Evolutionary conservation across 2,329 filamentous ascomycete genomes (phyloP), one percentile per base, ranked within the genome.

Genomic region (Colletotrichum musicola): DNA sequence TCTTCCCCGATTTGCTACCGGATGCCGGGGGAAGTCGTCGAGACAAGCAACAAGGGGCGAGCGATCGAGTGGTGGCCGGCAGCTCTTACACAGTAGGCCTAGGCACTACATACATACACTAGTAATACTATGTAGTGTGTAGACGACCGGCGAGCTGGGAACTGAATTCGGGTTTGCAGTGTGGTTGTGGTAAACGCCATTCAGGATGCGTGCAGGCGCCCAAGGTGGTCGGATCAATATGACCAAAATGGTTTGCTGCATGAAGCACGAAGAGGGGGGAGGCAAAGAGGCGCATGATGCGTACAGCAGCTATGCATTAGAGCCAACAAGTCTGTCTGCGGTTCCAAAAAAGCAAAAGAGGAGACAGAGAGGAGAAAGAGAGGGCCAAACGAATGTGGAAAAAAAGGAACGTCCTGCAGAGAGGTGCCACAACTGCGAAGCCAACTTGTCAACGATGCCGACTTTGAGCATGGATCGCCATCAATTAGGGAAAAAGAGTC

Each of bases 1-100:
- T 61, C 65, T 60, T 61, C 55, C 62, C 65, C 65, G 62, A 61
- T 68, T 68, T 65, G 65, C 50, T 68, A 56, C 62, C 62, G 38
- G 14, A 51, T 50, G 27, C 27, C 46, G 50, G 50, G 62, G 53
- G 53, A 42, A 22, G 40, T 22, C 38, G 55, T 60, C 20, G 20
- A 53, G 55, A 30, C 42, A 25, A 50, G 42, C 40, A 68, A 59
- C 55, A 50, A 18, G 42, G 49, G 55, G 2, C 9, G 57, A 40
- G 40, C 20, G 40, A 35, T 20, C n/a, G 20, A 51, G 27, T n/a
- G 25, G 35, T 10, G 25, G 35, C 7, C 9, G 30, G 30, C 30
- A 35, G 7, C 30, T 35, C 30, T 35, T 35, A 35, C 30, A 35
- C 30, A 35, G 30, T 35, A 25, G 22, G 22, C 22, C 22, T 25